Evolutionary conservation across 148 eudicot genomes (phyloP).

Genomic region (Dysphania ambrosioides): DNA sequence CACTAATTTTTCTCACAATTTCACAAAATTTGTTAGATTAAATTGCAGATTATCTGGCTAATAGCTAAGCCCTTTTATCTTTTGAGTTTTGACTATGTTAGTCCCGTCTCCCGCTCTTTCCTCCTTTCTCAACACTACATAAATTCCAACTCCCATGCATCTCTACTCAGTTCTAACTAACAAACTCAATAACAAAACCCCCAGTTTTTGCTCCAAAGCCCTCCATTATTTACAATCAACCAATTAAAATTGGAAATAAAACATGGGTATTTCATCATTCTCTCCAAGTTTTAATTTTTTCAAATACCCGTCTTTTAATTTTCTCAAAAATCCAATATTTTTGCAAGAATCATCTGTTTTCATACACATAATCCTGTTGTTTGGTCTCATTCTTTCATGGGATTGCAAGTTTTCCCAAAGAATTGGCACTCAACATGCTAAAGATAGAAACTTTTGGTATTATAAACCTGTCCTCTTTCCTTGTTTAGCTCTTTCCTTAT

Average conservation of each 20-base stretch:
- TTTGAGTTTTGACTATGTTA: background rate
- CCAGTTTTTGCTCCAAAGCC: background rate
- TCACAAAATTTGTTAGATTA: too few species aligned
- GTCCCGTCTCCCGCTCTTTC: background rate
- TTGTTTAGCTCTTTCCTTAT: slow-evolving; percentile 34
- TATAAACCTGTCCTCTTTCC: slow-evolving; percentile 35
- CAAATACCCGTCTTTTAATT: slow-evolving; percentile 20
- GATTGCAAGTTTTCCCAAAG: slow-evolving; percentile 20
- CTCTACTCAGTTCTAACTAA: background rate
- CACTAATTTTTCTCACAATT: too few species aligned
- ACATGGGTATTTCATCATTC: slow-evolving; percentile 3
- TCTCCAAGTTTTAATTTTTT: background rate
- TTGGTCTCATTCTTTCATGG: slow-evolving; percentile 37
- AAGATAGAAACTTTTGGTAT: slow-evolving; percentile 32
- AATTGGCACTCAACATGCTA: slow-evolving; percentile 21
- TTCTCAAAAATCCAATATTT: slow-evolving; percentile 30
- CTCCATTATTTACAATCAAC: background rate
- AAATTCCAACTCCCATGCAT: background rate
- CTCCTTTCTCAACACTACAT: background rate
- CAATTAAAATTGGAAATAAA: slow-evolving; percentile 6
- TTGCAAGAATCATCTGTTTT: slow-evolving; percentile 32
- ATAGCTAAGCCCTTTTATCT: background rate
- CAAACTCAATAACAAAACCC: background rate
- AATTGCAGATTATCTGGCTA: too few species aligned
- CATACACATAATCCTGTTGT: slow-evolving; percentile 38